These are phyloP conservation scores for Talaromyces albobiverticillius DNA, from an alignment of 2,329 filamentous ascomycete genomes.

Conservation along the genomic window DNA sequence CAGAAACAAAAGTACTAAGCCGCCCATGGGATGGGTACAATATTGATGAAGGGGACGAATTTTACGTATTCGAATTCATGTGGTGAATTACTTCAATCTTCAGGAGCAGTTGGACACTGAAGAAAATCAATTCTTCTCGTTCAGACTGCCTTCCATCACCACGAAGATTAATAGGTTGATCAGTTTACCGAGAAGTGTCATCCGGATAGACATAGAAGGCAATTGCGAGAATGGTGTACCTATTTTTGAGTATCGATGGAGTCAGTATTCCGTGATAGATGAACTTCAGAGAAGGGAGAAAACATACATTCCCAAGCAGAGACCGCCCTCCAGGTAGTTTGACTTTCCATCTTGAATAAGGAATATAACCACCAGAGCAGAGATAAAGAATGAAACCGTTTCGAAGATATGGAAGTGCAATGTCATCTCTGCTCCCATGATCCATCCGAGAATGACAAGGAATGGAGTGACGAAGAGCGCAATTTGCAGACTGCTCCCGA, in stretches of 20 bases:
- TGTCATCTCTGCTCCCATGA: constrained; percentile 69
- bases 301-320: constrained; percentile 59
- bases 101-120: neutral
- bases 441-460: constrained; percentile 77
- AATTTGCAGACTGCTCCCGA: constrained; percentile 80
- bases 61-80: neutral
- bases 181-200: constrained; percentile 20
- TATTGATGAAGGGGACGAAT: neutral
- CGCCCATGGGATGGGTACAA: neutral
- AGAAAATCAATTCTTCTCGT: neutral
- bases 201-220: constrained; percentile 51
- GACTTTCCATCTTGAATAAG: constrained; percentile 77
- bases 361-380: constrained; percentile 70
- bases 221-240: constrained; percentile 46
- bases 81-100: neutral
- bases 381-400: constrained; percentile 73
- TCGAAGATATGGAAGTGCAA: constrained; percentile 79
- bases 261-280: neutral
- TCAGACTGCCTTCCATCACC: too few species aligned
- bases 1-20: neutral
- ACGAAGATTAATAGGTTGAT: neutral
- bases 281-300: neutral
- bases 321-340: constrained; percentile 79
- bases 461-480: constrained; percentile 77
- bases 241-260: constrained; percentile 17